Percentiles rank a stretch among this genome's conserved stretches.
Evolutionary conservation across 2,329 filamentous ascomycete genomes (phyloP).

Genomic region (Leptographium wingfieldii): DNA sequence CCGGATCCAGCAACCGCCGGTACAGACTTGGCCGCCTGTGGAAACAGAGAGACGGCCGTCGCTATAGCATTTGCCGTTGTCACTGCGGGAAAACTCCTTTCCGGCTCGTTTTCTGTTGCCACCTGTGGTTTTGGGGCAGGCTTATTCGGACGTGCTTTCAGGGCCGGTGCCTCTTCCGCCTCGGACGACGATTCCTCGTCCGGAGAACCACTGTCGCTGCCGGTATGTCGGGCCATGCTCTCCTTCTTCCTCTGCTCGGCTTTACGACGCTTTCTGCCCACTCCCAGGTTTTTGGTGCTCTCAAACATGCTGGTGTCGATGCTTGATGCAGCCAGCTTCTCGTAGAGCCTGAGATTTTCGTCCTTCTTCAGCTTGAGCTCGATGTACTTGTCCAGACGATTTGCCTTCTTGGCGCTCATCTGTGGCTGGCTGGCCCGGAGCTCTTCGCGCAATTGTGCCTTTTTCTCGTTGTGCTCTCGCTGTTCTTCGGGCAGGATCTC

Average conservation of each 20-base stretch:
- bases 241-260: conserved; percentile 45
- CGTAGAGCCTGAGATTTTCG: conserved; percentile 72
- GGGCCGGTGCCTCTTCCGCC: not conserved
- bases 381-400: conserved; percentile 56
- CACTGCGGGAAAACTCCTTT: not conserved
- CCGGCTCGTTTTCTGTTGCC: not conserved
- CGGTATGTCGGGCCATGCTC: conserved; percentile 26
- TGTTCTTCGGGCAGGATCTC: conserved; percentile 36
- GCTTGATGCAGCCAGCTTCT: conserved; percentile 65
- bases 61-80: not conserved
- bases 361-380: conserved; percentile 92
- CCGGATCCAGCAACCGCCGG: conserved; percentile 50
- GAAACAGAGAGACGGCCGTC: conserved; percentile 5
- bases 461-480: conserved; percentile 40
- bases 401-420: conserved; percentile 52
- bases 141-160: not conserved
- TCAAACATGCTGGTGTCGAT: conserved; percentile 72
- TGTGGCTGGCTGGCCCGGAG: conserved; percentile 30
- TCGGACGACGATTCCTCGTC: not conserved
- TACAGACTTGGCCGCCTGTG: not conserved
- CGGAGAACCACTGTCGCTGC: not conserved
- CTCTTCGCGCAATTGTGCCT: conserved; percentile 40
- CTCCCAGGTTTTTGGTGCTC: conserved; percentile 67
- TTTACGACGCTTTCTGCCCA: conserved; percentile 59
- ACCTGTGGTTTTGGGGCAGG: not conserved